Conservation (phyloP, 176 grass and related monocot genomes). For the Oryza coarctata region DNA sequence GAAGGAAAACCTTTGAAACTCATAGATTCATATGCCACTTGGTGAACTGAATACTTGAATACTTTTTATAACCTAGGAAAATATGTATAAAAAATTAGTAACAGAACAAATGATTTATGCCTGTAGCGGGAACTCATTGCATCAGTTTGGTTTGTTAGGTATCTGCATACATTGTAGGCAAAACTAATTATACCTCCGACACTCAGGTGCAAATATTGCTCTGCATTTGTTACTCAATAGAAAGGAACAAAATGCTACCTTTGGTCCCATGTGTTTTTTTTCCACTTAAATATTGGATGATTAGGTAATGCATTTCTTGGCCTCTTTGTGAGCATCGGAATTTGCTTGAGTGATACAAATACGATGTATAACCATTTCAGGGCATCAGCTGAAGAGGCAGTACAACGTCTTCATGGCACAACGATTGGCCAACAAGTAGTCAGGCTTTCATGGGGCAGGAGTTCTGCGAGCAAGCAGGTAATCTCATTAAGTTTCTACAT, state of each 20-base stretch:
- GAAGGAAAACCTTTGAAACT: neutral
- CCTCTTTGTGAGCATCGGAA: slow-evolving; percentile 1
- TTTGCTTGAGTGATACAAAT: slow-evolving; percentile 21
- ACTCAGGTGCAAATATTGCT: slow-evolving; percentile 8
- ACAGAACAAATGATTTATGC: neutral
- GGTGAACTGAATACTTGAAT: slow-evolving; percentile 9
- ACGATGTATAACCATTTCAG: slow-evolving; percentile 38
- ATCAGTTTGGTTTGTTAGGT: neutral
- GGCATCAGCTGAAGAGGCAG: slow-evolving; percentile 91
- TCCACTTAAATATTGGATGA: neutral
- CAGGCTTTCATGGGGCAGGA: slow-evolving; percentile 96
- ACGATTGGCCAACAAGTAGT: slow-evolving; percentile 89
- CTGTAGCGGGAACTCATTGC: neutral
- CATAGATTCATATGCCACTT: neutral
- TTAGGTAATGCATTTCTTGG: slow-evolving; percentile 5
- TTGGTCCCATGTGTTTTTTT: neutral
- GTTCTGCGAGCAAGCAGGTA: slow-evolving; percentile 86
- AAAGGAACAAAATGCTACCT: neutral
- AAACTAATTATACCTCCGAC: neutral
- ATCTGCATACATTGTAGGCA: neutral
- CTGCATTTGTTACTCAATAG: neutral
- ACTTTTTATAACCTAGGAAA: neutral
- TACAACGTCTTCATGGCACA: slow-evolving; percentile 92
- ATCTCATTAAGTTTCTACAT: slow-evolving; percentile 17
- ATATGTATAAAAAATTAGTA: neutral